These are phyloP conservation scores for Byssoonygena ceratinophila DNA, from an alignment of 2,329 filamentous ascomycete species.

Conservation along the genomic window DNA sequence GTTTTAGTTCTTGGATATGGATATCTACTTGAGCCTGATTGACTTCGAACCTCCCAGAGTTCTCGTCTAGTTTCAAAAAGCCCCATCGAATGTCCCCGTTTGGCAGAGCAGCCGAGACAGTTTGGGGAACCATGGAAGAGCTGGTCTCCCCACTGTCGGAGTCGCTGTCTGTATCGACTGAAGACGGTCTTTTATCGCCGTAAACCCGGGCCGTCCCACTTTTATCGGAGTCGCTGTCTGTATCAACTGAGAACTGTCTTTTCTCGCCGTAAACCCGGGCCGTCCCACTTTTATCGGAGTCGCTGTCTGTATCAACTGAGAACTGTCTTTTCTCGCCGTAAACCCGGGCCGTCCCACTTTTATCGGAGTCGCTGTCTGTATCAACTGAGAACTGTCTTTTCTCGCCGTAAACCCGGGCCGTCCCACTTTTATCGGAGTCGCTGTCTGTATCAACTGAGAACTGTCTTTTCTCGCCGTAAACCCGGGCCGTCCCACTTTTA, in stretches of 20 bases:
- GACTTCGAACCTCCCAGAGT: slow-evolving; percentile 48
- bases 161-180: slow-evolving; percentile 4
- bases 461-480: slow-evolving; percentile 22
- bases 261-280: slow-evolving; percentile 31
- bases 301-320: background rate
- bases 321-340: slow-evolving; percentile 17
- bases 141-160: slow-evolving; percentile 2
- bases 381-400: slow-evolving; percentile 4
- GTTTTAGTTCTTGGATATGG: slow-evolving; percentile 50
- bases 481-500: slow-evolving; percentile 24
- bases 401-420: slow-evolving; percentile 32
- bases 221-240: too few species aligned
- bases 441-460: background rate
- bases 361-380: slow-evolving; percentile 37
- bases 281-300: slow-evolving; percentile 49
- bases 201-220: slow-evolving; percentile 38
- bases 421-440: slow-evolving; percentile 50
- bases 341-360: slow-evolving; percentile 45
- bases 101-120: slow-evolving; percentile 33
- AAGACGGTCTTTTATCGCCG: slow-evolving; percentile 14
- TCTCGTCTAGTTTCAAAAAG: slow-evolving; percentile 47
- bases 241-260: background rate
- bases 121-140: slow-evolving; percentile 9
- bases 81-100: slow-evolving; percentile 49
- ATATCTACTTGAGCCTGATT: slow-evolving; percentile 49